Conservation (phyloP, 2,329 filamentous ascomycete genomes). For the Rhexocercosporidium sp. region DNA sequence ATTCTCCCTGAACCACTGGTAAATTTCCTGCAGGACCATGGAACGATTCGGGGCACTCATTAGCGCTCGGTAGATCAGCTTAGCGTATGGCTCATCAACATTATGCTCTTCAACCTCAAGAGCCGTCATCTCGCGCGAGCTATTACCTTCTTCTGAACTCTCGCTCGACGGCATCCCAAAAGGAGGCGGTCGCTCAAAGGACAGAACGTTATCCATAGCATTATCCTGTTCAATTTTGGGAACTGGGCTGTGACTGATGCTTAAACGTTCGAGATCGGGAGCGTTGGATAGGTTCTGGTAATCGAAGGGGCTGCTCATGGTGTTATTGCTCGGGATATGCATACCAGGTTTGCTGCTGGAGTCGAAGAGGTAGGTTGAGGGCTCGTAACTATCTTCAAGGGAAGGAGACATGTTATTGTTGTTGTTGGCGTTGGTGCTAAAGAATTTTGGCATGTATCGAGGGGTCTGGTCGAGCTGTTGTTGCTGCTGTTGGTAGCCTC, state of each 20-base stretch:
- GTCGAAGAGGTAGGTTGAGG: slow-evolving; percentile 28
- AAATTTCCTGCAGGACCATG: slow-evolving; percentile 85
- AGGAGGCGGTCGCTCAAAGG: slow-evolving; percentile 19
- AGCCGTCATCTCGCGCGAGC: slow-evolving; percentile 35
- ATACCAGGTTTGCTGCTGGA: slow-evolving; percentile 19
- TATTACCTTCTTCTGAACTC: slow-evolving; percentile 38
- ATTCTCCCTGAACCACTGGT: slow-evolving; percentile 85
- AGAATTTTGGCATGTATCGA: slow-evolving; percentile 22
- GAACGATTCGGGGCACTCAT: slow-evolving; percentile 67
- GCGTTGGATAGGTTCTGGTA: slow-evolving; percentile 24
- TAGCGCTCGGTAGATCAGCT: slow-evolving; percentile 79
- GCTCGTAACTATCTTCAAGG: slow-evolving; percentile 24
- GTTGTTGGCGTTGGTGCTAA: neutral
- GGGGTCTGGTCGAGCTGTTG: slow-evolving; percentile 14
- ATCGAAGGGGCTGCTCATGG: slow-evolving; percentile 1
- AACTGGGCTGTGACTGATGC: slow-evolving; percentile 31
- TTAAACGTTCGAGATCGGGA: slow-evolving; percentile 27
- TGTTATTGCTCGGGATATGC: neutral
- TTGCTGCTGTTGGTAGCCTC: slow-evolving; percentile 10
- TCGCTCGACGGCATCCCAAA: slow-evolving; percentile 30
- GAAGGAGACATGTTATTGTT: slow-evolving; percentile 20
- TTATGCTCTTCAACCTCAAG: slow-evolving; percentile 39
- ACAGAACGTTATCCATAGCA: neutral
- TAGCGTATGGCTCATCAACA: slow-evolving; percentile 74
- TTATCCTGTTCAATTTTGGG: slow-evolving; percentile 30